A percentile compares a stretch with the other conserved stretches of the same genome.
Conservation (phyloP, 2,329 filamentous ascomycete genomes). For the Epicoccum nigrum region DNA sequence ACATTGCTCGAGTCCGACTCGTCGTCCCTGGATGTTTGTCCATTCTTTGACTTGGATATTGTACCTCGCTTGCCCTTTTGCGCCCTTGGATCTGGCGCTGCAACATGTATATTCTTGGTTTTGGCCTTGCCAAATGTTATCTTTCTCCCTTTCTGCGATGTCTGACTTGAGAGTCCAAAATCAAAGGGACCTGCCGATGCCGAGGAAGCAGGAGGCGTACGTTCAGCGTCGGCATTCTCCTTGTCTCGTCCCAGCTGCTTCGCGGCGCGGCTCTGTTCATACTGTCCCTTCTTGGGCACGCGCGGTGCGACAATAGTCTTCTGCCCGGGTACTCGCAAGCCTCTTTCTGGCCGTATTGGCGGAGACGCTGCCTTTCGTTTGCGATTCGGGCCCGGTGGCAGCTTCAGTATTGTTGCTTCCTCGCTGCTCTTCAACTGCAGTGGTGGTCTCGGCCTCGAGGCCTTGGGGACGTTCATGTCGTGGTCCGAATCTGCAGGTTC, state of each 20-base stretch:
- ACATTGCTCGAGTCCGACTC: neutral
- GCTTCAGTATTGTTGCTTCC: neutral
- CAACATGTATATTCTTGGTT: constrained; percentile 21
- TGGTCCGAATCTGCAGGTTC: constrained; percentile 35
- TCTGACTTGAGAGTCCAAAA: constrained; percentile 10
- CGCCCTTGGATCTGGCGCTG: no score
- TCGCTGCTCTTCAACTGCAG: neutral
- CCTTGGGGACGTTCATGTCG: constrained; percentile 12
- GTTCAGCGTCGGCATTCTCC: constrained; percentile 17
- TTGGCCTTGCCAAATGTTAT: constrained; percentile 1
- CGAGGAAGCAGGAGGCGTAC: constrained; percentile 4
- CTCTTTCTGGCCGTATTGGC: neutral
- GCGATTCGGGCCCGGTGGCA: neutral
- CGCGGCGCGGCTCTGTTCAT: constrained; percentile 12
- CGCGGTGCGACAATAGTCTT: neutral
- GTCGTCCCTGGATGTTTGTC: neutral
- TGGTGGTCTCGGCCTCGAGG: neutral
- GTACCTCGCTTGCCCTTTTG: no score
- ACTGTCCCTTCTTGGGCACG: neutral
- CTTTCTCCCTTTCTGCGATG: constrained; percentile 7
- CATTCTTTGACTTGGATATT: neutral
- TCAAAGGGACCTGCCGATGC: neutral
- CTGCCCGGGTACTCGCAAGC: constrained; percentile 7
- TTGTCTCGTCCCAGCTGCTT: constrained; percentile 25
- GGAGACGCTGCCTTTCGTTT: constrained; percentile 3